Evolutionary conservation across 345 rosid genomes (phyloP).

Genomic region (Pugionium dolabratum): DNA sequence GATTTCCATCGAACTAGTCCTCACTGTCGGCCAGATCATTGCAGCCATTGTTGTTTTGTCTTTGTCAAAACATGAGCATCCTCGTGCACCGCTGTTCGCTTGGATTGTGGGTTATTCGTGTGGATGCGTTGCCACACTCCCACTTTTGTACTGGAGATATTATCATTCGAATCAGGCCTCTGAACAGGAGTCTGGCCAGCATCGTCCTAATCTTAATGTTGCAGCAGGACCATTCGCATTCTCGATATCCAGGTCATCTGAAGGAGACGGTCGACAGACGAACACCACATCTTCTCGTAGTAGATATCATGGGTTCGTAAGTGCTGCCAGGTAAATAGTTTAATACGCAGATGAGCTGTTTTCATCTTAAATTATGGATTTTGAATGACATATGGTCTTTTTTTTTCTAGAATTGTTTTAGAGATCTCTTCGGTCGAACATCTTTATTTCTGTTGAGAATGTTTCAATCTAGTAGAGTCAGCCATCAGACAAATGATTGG

Average conservation of each 20-base stretch:
- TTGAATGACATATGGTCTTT: neutral
- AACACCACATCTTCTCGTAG: slow-evolving; percentile 53
- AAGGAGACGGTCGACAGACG: slow-evolving; percentile 60
- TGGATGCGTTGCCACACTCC: slow-evolving; percentile 88
- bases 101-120: slow-evolving; percentile 94
- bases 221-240: slow-evolving; percentile 79
- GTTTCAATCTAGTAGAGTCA: neutral
- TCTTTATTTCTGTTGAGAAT: neutral
- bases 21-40: slow-evolving; percentile 85
- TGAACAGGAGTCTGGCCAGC: slow-evolving; percentile 69
- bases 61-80: slow-evolving; percentile 75
- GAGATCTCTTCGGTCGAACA: neutral
- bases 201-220: slow-evolving; percentile 66
- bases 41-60: slow-evolving; percentile 80
- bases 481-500: neutral
- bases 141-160: slow-evolving; percentile 90
- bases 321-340: slow-evolving; percentile 60
- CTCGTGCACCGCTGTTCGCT: slow-evolving; percentile 68
- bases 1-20: slow-evolving; percentile 80
- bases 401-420: neutral
- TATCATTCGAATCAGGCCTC: slow-evolving; percentile 61
- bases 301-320: slow-evolving; percentile 53
- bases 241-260: slow-evolving; percentile 65
- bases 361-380: neutral
- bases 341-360: neutral